Evolutionary conservation across 2,329 filamentous ascomycete genomes (phyloP), one percentile per base, ranked within the genome.

Genomic region (Diaporthe vaccinii): DNA sequence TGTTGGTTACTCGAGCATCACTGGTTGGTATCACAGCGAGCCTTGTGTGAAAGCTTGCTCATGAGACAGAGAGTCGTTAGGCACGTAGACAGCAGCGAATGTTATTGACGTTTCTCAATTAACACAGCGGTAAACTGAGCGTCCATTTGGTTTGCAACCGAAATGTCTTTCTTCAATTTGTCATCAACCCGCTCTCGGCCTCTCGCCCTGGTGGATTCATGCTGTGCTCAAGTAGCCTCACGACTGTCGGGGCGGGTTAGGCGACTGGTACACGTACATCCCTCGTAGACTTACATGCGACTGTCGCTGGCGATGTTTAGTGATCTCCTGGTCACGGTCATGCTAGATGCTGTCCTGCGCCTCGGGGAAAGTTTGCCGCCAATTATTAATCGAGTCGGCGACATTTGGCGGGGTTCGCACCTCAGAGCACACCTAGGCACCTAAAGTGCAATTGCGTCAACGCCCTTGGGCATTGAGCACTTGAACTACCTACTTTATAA

Each of bases 401-500:
- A 69, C 49, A 69, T 55, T 69, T 69, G 49, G 65, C 65, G 65
- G 65, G 65, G 65, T 69, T 41, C 65, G 65, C 46, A 22, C 65
- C 65, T 69, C 49, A 69, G 34, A 55, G 46, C 65, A 69, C 55
- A 22, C 9, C 36, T 14, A 12, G 36, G 36, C 36, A 39, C 36
- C 65, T 10, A 14, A 15, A n/a, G 65, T 55, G 31, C 46, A n/a
- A 69, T 69, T 55, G 65, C 65, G 49, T 69, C 65, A 68, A 68
- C 36, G 34, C 9, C 65, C n/a, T 41, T 8, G 10, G 7, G 9
- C 46, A 28, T 53, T 36, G 14, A 6, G 12, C 15, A 39, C 49
- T 68, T 36, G 49, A 53, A n/a, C n/a, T 4, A 0, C 46, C n/a
- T 4, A 0, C 46, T 22, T 55, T 22, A 25, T 41, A 53, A 34